Base-by-base conservation (phyloP, 495 filamentous ascomycete genomes). In the Cercophora newfieldiana region DNA sequence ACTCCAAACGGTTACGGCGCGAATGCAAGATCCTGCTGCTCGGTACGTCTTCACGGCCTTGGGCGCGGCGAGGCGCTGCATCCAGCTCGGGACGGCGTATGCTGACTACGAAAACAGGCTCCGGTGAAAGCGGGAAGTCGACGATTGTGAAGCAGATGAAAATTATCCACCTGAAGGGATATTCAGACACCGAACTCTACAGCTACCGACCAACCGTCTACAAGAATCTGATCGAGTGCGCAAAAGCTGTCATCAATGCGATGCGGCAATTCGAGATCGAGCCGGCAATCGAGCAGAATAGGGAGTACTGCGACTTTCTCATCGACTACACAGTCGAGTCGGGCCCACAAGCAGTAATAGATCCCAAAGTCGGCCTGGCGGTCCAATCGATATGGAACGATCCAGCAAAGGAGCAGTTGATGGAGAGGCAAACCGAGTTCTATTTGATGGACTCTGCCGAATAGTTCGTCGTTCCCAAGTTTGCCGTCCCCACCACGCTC, bases 131-230 rank as follows among this genome's bases (percentile, higher is more conserved):
- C 79, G 95, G 95, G 57, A 99, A 99, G 79, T 97, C 95, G 56
- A 99, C 95, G 3, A 97, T 98, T 68, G 95, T 99, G 67, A 98
- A 98, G 78, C 95, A 98, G 83, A 99, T 98, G 95, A 99, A 99
- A 80, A 98, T 99, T 72, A 98, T 98, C 69, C 95, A 98, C 72
- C 91, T 97, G 72, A 96, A 96, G 79, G 95, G 95, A 64, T 99
- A 98, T 77, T 90, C 91, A 2, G 85, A 89, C 65, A 93, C 97
- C 68, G 95, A 99, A 75, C 85, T 97, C 59, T 89, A 88, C 56
- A 86, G 96, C 70, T 98, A 99, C 79, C 91, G 95, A 48, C 86
- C 96, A 58, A 97, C 94, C 29, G 91, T 99, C 48, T 99, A 96
- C 83, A 98, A 98, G 81, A 99, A 99, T 76, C 83, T 99, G 7